Percentiles rank a stretch among this genome's conserved stretches.
phyloP scores from a whole-genome alignment of 208 protist genomes.

The Dictyostelium gargantuum region DNA sequence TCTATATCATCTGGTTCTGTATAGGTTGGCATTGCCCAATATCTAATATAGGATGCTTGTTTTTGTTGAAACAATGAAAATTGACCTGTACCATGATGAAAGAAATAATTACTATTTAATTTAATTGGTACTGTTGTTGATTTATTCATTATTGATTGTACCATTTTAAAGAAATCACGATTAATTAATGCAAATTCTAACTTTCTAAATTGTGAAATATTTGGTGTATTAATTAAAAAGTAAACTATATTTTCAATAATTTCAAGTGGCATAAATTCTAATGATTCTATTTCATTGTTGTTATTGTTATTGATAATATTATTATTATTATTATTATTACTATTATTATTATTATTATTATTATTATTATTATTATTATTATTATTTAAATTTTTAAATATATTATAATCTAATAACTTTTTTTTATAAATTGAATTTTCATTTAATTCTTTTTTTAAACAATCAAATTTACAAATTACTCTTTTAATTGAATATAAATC shows the following conservation, averaged over 20 bases:
- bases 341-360: conserved; percentile 8
- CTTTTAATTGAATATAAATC: background rate
- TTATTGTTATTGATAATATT: background rate
- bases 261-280: background rate
- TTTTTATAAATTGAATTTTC: background rate
- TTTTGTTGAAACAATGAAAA: background rate
- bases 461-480: background rate
- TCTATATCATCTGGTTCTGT: background rate
- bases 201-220: background rate
- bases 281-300: background rate
- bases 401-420: too few species aligned
- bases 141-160: background rate
- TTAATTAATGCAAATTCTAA: background rate
- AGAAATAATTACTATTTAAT: background rate
- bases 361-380: conserved; percentile 5
- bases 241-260: background rate
- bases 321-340: conserved; percentile 6
- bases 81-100: background rate
- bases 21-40: background rate
- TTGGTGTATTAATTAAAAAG: background rate
- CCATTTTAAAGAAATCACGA: background rate
- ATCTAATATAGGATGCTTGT: background rate
- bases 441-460: background rate
- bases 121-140: background rate
- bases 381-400: too few species aligned